phyloP scores from a whole-genome alignment of 1,284 basidiomycete species.

The Naganishia sp. region DNA sequence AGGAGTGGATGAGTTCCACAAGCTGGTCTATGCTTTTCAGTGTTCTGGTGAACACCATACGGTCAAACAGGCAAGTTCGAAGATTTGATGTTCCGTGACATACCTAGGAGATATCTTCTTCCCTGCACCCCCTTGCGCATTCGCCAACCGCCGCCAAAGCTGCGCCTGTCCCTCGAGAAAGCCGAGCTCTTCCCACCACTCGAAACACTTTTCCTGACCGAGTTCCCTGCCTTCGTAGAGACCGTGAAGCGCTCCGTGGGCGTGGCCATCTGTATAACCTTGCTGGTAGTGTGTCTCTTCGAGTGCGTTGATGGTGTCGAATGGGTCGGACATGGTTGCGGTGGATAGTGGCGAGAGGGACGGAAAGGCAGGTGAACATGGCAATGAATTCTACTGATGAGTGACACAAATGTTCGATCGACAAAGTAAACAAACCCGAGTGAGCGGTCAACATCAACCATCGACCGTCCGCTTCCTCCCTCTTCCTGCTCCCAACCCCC shows the following conservation, averaged over 20 bases:
- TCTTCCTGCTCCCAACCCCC: not conserved
- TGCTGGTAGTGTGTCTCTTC: conserved; percentile 65
- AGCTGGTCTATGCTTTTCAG: conserved; percentile 67
- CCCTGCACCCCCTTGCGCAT: conserved; percentile 53
- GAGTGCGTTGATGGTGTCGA: conserved; percentile 34
- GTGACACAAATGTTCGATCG: not conserved
- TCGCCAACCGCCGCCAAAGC: conserved; percentile 63
- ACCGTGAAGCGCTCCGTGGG: conserved; percentile 85
- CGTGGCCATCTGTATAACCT: conserved; percentile 74
- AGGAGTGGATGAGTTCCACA: conserved; percentile 69
- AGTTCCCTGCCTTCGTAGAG: conserved; percentile 88
- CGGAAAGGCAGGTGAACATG: not conserved
- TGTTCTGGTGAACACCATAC: conserved; percentile 52
- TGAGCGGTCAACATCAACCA: not conserved
- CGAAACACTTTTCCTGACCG: conserved; percentile 86
- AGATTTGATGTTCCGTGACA: not conserved
- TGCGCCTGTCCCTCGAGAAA: conserved; percentile 83
- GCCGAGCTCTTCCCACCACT: conserved; percentile 95
- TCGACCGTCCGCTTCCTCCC: not conserved
- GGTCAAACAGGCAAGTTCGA: too few species aligned
- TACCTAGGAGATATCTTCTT: conserved; percentile 32
- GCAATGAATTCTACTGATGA: not conserved
- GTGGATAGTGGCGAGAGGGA: not conserved
- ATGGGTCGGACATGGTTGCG: conserved; percentile 23
- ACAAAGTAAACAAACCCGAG: conserved; percentile 28